A percentile compares a stretch with the other conserved stretches of the same genome.
Conservation (phyloP, 2,329 filamentous ascomycete species). For the Coniochaeta sp. region DNA sequence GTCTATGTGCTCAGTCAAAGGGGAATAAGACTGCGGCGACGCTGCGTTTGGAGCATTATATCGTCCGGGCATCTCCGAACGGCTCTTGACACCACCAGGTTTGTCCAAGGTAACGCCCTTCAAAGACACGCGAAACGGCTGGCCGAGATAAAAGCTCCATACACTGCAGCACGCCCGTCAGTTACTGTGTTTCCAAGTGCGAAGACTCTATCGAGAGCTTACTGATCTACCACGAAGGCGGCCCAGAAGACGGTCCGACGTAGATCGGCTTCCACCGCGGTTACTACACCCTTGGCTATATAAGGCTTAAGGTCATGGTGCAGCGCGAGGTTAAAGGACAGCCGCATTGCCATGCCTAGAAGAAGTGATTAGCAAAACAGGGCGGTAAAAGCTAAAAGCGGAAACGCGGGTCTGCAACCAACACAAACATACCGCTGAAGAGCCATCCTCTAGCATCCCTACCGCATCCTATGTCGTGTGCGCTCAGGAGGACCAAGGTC, state of each 20-base stretch:
- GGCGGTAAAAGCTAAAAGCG: slow-evolving; percentile 11
- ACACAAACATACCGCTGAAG: slow-evolving; percentile 25
- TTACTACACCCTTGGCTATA: slow-evolving; percentile 29
- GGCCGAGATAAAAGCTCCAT: slow-evolving; percentile 33
- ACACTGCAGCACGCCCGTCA: slow-evolving; percentile 17
- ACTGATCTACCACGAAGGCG: slow-evolving; percentile 29
- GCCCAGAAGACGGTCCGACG: slow-evolving; percentile 33
- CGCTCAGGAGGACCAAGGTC: slow-evolving; percentile 34
- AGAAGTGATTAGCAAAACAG: neutral
- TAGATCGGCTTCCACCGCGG: slow-evolving; percentile 27
- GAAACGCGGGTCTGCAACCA: neutral
- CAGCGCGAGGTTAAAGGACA: slow-evolving; percentile 35
- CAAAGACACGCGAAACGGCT: slow-evolving; percentile 20
- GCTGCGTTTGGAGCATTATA: neutral
- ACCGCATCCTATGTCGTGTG: slow-evolving; percentile 32
- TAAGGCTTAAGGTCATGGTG: slow-evolving; percentile 32
- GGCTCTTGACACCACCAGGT: neutral
- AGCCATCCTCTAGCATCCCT: slow-evolving; percentile 38
- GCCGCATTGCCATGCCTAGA: slow-evolving; percentile 30
- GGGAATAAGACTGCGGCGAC: neutral
- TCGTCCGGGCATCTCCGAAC: neutral
- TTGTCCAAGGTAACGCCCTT: slow-evolving; percentile 12
- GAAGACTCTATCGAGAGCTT: neutral
- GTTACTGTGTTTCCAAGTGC: neutral
- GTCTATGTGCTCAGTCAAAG: slow-evolving; percentile 20